Evolutionary conservation across 2,329 filamentous ascomycete genomes (phyloP).

Genomic region (Alternaria ethzedia): DNA sequence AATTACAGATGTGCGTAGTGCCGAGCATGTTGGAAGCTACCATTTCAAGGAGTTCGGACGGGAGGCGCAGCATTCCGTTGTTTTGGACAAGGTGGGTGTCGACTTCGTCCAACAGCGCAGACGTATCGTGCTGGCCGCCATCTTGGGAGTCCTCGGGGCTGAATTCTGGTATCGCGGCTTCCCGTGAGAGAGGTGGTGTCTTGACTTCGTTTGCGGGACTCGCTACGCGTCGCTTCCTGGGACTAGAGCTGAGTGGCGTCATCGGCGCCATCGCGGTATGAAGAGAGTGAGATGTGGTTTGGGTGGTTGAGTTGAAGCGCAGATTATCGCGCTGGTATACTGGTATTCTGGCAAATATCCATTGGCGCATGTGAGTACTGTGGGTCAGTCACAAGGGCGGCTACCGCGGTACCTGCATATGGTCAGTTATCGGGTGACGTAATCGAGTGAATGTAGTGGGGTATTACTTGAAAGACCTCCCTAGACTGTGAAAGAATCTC

Average conservation of each 20-base stretch:
- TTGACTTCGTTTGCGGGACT: background rate
- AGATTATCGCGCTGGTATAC: background rate
- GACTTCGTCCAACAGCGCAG: background rate
- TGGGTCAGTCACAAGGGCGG: slow-evolving; percentile 4
- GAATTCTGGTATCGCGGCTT: background rate
- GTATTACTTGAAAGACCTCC: background rate
- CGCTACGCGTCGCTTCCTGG: slow-evolving; percentile 12
- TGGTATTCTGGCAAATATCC: background rate
- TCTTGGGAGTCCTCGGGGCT: background rate
- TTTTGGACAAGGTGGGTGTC: background rate
- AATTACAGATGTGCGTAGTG: background rate
- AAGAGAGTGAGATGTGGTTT: background rate
- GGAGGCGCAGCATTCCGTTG: slow-evolving; percentile 7
- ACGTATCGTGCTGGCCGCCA: background rate
- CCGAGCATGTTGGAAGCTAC: slow-evolving; percentile 10
- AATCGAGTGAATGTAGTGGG: slow-evolving; percentile 2
- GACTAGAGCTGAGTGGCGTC: background rate
- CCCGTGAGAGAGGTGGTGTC: slow-evolving; percentile 1
- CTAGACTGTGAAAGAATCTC: background rate
- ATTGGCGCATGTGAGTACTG: slow-evolving; percentile 5
- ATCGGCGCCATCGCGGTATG: slow-evolving; percentile 7
- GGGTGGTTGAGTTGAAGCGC: background rate
- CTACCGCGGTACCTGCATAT: slow-evolving; percentile 12
- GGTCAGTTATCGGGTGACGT: background rate
- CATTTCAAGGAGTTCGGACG: slow-evolving; percentile 16